phyloP scores from a whole-genome alignment of 345 rosid genomes.

The Adansonia digitata region DNA sequence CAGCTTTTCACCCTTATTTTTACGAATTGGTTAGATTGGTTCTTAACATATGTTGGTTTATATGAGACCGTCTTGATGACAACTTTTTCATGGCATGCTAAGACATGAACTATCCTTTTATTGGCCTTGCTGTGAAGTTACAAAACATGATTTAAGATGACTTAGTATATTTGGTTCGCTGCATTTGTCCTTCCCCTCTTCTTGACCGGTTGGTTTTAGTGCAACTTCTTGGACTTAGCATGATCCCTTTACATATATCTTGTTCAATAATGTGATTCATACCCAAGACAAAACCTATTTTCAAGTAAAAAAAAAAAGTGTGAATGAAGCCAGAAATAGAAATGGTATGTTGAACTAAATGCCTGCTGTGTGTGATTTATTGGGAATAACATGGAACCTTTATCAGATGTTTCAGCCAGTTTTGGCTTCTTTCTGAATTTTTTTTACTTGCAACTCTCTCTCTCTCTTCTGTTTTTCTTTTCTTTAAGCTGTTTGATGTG shows the following conservation, averaged over 20 bases:
- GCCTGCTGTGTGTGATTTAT: neutral
- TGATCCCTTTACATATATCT: neutral
- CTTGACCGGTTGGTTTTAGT: neutral
- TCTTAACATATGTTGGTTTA: neutral
- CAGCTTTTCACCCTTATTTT: neutral
- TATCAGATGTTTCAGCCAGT: neutral
- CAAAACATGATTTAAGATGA: neutral
- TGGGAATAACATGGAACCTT: neutral
- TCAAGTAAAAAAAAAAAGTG: neutral
- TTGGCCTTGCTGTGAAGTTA: neutral
- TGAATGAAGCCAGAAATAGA: neutral
- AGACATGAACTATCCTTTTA: neutral
- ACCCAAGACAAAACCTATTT: neutral
- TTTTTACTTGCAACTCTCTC: neutral
- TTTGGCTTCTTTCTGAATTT: neutral
- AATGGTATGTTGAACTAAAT: neutral
- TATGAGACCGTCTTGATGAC: neutral
- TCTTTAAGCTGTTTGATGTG: slow-evolving; percentile 1
- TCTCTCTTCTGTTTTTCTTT: neutral
- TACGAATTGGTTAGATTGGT: neutral
- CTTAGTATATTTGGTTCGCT: neutral
- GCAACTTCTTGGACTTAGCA: neutral
- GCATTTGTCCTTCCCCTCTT: neutral
- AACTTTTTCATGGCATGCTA: too few relatives aligned
- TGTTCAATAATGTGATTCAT: neutral